Evolutionary conservation across 1,284 basidiomycete genomes (phyloP).

Genomic region (Ceratobasidium sp.): DNA sequence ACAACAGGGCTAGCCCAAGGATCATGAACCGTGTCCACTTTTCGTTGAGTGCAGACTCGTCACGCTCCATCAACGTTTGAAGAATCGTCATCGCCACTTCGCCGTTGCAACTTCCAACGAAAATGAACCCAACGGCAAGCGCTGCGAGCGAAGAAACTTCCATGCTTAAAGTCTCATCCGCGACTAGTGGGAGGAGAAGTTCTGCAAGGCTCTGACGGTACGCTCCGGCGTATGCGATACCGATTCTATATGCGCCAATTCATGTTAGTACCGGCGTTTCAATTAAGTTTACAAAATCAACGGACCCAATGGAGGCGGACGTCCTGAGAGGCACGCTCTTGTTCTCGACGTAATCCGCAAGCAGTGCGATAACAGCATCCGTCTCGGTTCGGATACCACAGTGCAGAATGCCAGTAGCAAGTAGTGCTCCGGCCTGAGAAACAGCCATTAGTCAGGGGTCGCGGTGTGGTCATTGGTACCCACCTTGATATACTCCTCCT

Average conservation of each 20-base stretch:
- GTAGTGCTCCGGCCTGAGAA: slow-evolving; percentile 82
- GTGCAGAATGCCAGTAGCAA: slow-evolving; percentile 94
- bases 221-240: slow-evolving; percentile 93
- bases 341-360: slow-evolving; percentile 92
- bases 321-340: slow-evolving; percentile 84
- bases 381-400: slow-evolving; percentile 90
- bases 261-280: not conserved
- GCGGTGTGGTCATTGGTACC: slow-evolving; percentile 29
- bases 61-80: slow-evolving; percentile 91
- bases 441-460: not conserved
- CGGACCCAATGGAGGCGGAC: slow-evolving; percentile 80
- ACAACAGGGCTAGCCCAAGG: slow-evolving; percentile 89
- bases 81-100: slow-evolving; percentile 91
- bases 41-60: slow-evolving; percentile 77
- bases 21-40: slow-evolving; percentile 95
- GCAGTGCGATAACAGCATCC: slow-evolving; percentile 90
- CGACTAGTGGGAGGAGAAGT: slow-evolving; percentile 78
- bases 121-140: slow-evolving; percentile 92
- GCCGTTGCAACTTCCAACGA: slow-evolving; percentile 93
- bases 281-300: slow-evolving; percentile 24
- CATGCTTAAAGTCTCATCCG: slow-evolving; percentile 84
- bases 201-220: slow-evolving; percentile 86
- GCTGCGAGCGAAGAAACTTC: slow-evolving; percentile 89
- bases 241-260: slow-evolving; percentile 59
- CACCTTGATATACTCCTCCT: slow-evolving; percentile 96